Percentiles rank a stretch among this genome's conserved stretches.
Conservation (phyloP, 2,329 filamentous ascomycete genomes). For the Dactylellina parvicollis region DNA sequence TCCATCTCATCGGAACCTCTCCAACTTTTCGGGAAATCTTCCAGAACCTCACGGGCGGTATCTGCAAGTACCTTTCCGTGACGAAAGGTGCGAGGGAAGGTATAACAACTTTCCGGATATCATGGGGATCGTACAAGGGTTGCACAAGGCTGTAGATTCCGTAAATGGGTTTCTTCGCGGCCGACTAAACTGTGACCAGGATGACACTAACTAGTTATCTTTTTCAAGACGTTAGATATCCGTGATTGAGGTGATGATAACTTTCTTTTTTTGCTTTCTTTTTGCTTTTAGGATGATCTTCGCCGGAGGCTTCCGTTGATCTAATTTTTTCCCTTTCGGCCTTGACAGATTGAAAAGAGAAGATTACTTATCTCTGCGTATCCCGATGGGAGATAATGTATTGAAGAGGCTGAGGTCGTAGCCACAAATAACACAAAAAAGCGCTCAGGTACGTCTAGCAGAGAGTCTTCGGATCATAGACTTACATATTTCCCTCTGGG, state of each 20-base stretch:
- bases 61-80: not conserved
- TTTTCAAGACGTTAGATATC: slow-evolving; percentile 5
- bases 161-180: not conserved
- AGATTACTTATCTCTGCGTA: not conserved
- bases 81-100: not conserved
- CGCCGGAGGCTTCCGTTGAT: not conserved
- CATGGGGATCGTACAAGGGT: not conserved
- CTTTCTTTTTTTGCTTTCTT: too few species aligned
- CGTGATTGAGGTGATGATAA: not conserved
- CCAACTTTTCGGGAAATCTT: not conserved
- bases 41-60: slow-evolving; percentile 5
- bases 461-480: not conserved
- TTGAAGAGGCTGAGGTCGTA: slow-evolving; percentile 2
- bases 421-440: not conserved
- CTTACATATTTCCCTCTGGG: not conserved
- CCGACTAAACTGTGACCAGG: not conserved
- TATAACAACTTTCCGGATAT: not conserved
- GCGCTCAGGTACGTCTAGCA: not conserved
- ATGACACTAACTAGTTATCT: not conserved
- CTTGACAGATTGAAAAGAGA: too few species aligned
- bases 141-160: not conserved
- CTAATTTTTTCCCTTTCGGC: not conserved
- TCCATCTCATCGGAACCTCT: too few species aligned
- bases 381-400: not conserved
- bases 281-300: too few species aligned